Evolutionary conservation across 202 grass and related monocot species (phyloP), one percentile per base, ranked within the genome.

Genomic region (Bolboschoenoplectus hybrid): DNA sequence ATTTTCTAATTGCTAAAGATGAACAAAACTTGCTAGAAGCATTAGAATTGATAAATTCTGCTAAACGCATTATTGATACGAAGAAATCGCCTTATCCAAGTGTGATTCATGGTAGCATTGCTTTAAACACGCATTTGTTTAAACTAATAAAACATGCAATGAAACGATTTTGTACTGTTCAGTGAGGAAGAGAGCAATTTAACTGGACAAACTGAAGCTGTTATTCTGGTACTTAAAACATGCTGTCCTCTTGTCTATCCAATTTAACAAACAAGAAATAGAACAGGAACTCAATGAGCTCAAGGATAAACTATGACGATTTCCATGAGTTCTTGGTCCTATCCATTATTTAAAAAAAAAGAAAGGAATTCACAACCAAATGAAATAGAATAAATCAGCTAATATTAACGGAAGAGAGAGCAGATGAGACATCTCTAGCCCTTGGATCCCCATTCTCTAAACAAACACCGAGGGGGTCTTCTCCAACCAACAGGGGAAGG

Each of bases 391-490:
- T 3, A 26, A 60, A 84, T 93, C 87, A 94, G 67, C 73, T 86
- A 63, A 97, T 92, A 67, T 86, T 84, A 66, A 94, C 91, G 13
- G 92, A 91, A 17, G 88, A 94, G 81, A 96, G 82, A 86, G 90
- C 91, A 2, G 90, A 81, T 34, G 93, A 96, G 38, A 98, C 93
- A 65, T 91, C 90, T 89, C 85, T 88, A 34, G 91, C 83, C 92
- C 97, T 96, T 85, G 97, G 97, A 62, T 98, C 93, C 74, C 89
- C 89, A 84, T 83, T 90, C 94, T 96, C 97, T 85, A 96, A 84
- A 78, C 90, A 91, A 74, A 96, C 90, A 89, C 97, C 93, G 45
- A n/a, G 36, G 45, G 85, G 66, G 66, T 98, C 93, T 91, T 94
- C 96, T 88, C 82, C 84, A 57, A 98, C 93, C 82, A 95, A 83